A percentile compares a stretch with the other conserved stretches of the same genome.
phyloP scores from a whole-genome alignment of 1,139 yeast genomes.

The Taiozyma sp. region DNA sequence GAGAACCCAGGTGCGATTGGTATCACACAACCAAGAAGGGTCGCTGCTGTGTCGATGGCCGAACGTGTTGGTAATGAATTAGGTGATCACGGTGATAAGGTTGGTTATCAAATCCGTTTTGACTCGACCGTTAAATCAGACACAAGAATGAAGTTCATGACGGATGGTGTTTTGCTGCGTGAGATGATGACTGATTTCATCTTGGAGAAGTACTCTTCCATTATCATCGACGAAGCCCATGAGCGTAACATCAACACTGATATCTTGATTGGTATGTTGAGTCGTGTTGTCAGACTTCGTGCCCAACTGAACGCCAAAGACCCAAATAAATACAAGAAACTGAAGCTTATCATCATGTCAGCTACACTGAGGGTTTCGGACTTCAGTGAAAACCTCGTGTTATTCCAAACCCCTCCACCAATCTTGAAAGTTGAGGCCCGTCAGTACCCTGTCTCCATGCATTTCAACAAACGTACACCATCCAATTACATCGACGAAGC shows the following conservation, averaged over 20 bases:
- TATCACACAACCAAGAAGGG: conserved; percentile 95
- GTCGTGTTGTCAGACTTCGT: conserved; percentile 80
- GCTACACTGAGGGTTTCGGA: conserved; percentile 94
- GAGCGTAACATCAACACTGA: conserved; percentile 96
- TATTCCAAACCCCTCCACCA: conserved; percentile 84
- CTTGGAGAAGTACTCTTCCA: conserved; percentile 74
- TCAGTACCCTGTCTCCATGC: conserved; percentile 91
- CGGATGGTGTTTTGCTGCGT: conserved; percentile 93
- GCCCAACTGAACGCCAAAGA: conserved; percentile 46
- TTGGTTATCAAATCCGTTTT: conserved; percentile 89
- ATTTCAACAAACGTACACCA: conserved; percentile 78
- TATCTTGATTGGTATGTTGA: conserved; percentile 88
- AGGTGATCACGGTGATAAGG: conserved; percentile 73
- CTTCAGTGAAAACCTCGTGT: conserved; percentile 71
- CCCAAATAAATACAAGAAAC: conserved; percentile 48
- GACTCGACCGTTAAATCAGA: conserved; percentile 67
- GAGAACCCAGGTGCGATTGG: conserved; percentile 91
- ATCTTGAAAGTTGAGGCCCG: conserved; percentile 89
- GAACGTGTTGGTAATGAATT: conserved; percentile 79
- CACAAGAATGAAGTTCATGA: conserved; percentile 92
- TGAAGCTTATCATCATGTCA: conserved; percentile 80
- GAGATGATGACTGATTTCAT: conserved; percentile 89
- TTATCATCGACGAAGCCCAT: conserved; percentile 96
- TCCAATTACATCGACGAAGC: conserved; percentile 85
- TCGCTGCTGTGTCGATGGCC: conserved; percentile 98